These are phyloP conservation scores for Aspergillus sp. DNA, from an alignment of 2,329 filamentous ascomycete species.

Conservation along the genomic window DNA sequence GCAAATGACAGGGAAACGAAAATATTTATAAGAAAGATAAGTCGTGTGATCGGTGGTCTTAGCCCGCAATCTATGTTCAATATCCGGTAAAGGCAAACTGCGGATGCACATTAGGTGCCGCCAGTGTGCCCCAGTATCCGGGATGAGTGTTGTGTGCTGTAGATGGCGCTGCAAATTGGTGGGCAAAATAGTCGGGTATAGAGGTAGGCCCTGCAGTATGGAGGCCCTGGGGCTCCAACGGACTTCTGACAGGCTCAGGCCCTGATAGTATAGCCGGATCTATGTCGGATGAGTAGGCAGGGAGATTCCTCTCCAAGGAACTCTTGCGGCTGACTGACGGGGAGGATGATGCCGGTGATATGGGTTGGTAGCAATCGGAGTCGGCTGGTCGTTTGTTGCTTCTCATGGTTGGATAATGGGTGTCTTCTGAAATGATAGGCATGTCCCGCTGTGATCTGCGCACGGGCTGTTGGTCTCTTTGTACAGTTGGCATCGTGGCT, in stretches of 20 bases:
- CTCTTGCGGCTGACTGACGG: slow-evolving; percentile 17
- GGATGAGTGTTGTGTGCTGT: slow-evolving; percentile 7
- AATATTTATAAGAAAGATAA: background rate
- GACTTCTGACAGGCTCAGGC: slow-evolving; percentile 4
- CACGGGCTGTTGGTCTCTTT: slow-evolving; percentile 4
- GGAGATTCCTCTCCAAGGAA: slow-evolving; percentile 18
- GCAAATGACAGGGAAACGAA: background rate
- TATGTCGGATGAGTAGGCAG: slow-evolving; percentile 18
- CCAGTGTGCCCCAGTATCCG: slow-evolving; percentile 15
- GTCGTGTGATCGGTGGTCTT: background rate
- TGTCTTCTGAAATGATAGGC: background rate
- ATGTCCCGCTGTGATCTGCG: slow-evolving; percentile 6
- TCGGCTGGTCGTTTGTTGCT: slow-evolving; percentile 9
- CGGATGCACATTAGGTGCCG: slow-evolving; percentile 4
- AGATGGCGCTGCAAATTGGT: slow-evolving; percentile 14
- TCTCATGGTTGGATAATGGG: background rate
- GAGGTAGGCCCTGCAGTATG: slow-evolving; percentile 10
- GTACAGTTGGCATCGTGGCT: slow-evolving; percentile 3
- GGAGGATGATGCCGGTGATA: slow-evolving; percentile 18
- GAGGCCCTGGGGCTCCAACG: slow-evolving; percentile 7
- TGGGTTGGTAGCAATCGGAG: slow-evolving; percentile 11
- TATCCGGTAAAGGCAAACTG: slow-evolving; percentile 17
- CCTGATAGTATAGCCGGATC: slow-evolving; percentile 14
- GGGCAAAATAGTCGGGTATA: slow-evolving; percentile 19
- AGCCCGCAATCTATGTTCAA: background rate